Base-by-base conservation (phyloP, 805 yeast genomes). In the Kazachstania martiniae region DNA sequence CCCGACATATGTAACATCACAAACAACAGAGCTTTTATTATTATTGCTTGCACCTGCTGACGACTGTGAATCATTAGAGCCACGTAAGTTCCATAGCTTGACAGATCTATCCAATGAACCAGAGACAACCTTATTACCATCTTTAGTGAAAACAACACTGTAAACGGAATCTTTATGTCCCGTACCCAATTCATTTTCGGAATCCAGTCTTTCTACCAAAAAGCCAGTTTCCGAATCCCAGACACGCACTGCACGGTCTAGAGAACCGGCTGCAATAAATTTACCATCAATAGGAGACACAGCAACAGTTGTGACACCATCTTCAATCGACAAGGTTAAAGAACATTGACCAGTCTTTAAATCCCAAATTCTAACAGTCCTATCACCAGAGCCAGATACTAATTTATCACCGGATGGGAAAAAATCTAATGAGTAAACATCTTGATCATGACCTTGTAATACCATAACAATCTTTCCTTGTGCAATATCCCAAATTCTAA, bases 281-380 rank as follows among this genome's bases (percentile, higher is more conserved):
- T 78, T 74, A 26, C 96, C 95, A 58, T 91, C 94, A 58, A 87
- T 94, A 30, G 96, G 96, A 5, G 95, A 83, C 21, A 89, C 91
- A 15, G 96, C 95, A 29, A 89, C 96, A 0, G 98, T 89, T 32
- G 98, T 89, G 33, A 89, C 97, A 47, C 98, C 97, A 58, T 89
- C 97, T 60, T 89, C 97, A 48, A 89, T 87, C n/a, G 86, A 74
- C 44, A 89, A 67, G 28, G 95, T 86, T 52, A 86, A 68, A 17
- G 85, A 75, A 56, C 95, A 84, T 62, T 83, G 87, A 17, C 94
- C 91, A 27, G 85, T 71, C 46, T 82, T 48, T 53, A 87, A 71
- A 59, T 89, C 95, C 98, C 98, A 89, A 51, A 91, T 81, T 56
- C 95, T 73, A 26, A 89, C 96, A 12, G 95, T 85, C 49, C 95